phyloP scores from a whole-genome alignment of 176 grass and related monocot genomes.

The Calamus simplicifolius region DNA sequence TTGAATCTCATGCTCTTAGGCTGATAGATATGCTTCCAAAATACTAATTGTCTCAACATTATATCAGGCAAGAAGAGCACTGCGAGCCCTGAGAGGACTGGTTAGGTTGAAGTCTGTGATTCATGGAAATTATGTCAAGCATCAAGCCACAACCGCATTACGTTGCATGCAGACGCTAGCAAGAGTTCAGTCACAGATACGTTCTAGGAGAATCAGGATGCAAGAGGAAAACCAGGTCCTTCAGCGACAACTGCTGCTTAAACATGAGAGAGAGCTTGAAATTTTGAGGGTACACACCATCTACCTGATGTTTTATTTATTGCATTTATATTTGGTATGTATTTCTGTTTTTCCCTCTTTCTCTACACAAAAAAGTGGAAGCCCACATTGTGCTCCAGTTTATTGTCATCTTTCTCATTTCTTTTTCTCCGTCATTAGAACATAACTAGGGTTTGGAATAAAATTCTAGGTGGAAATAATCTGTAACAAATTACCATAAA shows the following conservation, averaged over 20 bases:
- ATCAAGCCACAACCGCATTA: constrained; percentile 84
- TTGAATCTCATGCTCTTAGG: too few relatives aligned
- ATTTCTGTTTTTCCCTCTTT: too few relatives aligned
- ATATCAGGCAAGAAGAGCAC: constrained; percentile 79
- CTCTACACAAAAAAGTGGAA: too few relatives aligned
- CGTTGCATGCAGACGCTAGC: constrained; percentile 92
- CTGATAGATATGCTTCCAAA: too few relatives aligned
- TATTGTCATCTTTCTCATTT: too few relatives aligned
- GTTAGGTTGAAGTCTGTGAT: constrained; percentile 85
- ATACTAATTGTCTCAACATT: background rate
- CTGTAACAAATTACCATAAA: too few relatives aligned
- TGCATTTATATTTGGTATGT: too few relatives aligned
- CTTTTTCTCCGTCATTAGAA: too few relatives aligned
- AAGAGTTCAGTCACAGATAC: constrained; percentile 84
- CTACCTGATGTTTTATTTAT: constrained; percentile 10
- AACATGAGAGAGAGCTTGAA: constrained; percentile 64
- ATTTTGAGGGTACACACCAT: constrained; percentile 64
- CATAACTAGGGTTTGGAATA: too few relatives aligned
- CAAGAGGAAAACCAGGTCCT: constrained; percentile 93
- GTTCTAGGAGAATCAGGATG: constrained; percentile 73
- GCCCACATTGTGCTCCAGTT: too few relatives aligned
- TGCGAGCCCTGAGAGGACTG: constrained; percentile 76
- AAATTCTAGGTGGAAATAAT: too few relatives aligned
- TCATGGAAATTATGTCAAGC: constrained; percentile 87
- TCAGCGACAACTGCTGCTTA: constrained; percentile 81